phyloP scores from a whole-genome alignment of 305 asterid genomes.

The Solanum chacoense region DNA sequence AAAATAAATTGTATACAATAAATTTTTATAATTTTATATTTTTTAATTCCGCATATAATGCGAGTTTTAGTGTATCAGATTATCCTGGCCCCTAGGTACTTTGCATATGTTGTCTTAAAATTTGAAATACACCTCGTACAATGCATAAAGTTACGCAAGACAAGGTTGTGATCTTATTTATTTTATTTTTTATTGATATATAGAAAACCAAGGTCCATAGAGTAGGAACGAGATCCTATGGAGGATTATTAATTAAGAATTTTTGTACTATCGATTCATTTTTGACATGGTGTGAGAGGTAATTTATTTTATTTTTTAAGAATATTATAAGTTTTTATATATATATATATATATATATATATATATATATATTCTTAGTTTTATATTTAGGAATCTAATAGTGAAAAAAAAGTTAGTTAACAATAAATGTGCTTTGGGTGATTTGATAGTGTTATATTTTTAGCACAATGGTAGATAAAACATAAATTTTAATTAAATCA shows the following conservation, averaged over 20 bases:
- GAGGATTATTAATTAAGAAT: background rate
- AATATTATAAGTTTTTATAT: too few relatives aligned
- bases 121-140: background rate
- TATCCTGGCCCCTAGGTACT: background rate
- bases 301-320: too few relatives aligned
- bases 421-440: too few relatives aligned
- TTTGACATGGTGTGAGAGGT: background rate
- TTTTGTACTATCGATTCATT: background rate
- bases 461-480: too few relatives aligned
- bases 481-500: too few relatives aligned
- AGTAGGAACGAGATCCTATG: background rate
- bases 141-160: background rate
- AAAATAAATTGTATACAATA: background rate
- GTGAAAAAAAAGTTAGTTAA: too few relatives aligned
- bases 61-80: background rate
- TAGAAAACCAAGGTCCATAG: background rate
- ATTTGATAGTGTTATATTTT: too few relatives aligned
- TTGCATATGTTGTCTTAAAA: background rate
- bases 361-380: too few relatives aligned
- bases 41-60: background rate
- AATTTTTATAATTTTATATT: too few relatives aligned
- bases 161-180: background rate
- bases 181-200: background rate
- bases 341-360: too few relatives aligned
- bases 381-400: too few relatives aligned